Base-by-base conservation (phyloP, 1,139 yeast species). In the Komagataea norvegica region DNA sequence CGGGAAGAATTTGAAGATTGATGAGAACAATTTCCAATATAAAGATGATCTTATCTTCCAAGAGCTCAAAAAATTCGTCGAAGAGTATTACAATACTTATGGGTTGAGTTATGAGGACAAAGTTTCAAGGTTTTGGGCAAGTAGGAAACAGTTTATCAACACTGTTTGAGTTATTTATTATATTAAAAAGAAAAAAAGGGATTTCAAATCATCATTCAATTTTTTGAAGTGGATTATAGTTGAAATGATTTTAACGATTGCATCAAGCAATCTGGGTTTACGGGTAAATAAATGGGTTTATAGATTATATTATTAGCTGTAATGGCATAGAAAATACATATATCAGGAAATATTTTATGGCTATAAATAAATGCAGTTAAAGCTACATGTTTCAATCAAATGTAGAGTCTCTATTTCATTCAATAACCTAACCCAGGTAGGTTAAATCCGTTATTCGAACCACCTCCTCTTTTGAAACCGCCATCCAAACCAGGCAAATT, bases 1-100 rank as follows among this genome's bases (percentile, higher is more conserved):
- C 13, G 79, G 81, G 9, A 67, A 62, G 40, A 40, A 55, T 3
- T 45, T 56, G 26, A 29, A 24, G 11, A 29, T 49, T 10, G 36
- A 39, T 4, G 37, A 42, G 5, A 46, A 46, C 25, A 47, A 47
- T 8, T 41, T 38, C 11, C 31, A 42, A 10, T 31, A 36, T 1
- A 35, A 37, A 28, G 48, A 38, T 25, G 54, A 48, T 20, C 32
- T 42, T 26, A 34, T 50, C 7, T 49, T 43, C 33, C 32, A 35
- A 11, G 47, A 51, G 25, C 39, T 63, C 21, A 38, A 40, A 30
- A 43, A 49, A 3, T 70, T 68, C 45, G 57, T 61, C 16, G 36
- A 55, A 18, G 50, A 53, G 31, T 70, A 69, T 51, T 57, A 56
- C 41, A 53, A 56, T n/a, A 52, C 51, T 17, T 45, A 43, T 39